phyloP scores from a whole-genome alignment of 2,329 filamentous ascomycete genomes.

The Dactylonectria estremocensis region DNA sequence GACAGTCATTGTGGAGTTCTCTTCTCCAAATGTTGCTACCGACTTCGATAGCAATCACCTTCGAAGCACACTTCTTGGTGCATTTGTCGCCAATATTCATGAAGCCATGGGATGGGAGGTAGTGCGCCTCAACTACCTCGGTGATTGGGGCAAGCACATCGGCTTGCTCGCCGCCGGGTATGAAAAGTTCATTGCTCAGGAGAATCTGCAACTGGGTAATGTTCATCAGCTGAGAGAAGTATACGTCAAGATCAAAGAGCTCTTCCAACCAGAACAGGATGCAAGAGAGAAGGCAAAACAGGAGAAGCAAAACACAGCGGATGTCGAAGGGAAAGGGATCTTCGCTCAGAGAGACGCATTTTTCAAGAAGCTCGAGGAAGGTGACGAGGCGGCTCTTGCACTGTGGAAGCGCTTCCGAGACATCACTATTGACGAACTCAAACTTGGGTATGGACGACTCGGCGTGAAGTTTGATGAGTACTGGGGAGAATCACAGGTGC shows the following conservation, averaged over 20 bases:
- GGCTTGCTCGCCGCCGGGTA: constrained; percentile 75
- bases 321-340: constrained; percentile 51
- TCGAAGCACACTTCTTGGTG: constrained; percentile 82
- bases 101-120: constrained; percentile 78
- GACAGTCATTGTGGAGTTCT: constrained; percentile 78
- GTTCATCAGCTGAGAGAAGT: constrained; percentile 78
- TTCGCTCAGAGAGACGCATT: constrained; percentile 67
- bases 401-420: constrained; percentile 69
- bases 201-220: constrained; percentile 71
- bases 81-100: constrained; percentile 77
- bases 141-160: constrained; percentile 81
- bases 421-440: constrained; percentile 67
- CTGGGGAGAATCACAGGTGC: constrained; percentile 76
- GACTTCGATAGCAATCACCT: constrained; percentile 84
- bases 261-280: constrained; percentile 75
- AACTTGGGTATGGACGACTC: constrained; percentile 66
- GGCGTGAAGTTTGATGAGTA: constrained; percentile 71
- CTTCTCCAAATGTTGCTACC: constrained; percentile 83
- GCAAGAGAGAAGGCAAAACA: constrained; percentile 64
- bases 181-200: constrained; percentile 74
- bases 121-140: constrained; percentile 78
- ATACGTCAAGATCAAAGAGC: constrained; percentile 75
- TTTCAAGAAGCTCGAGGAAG: constrained; percentile 71
- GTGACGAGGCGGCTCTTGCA: constrained; percentile 64
- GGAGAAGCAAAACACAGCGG: constrained; percentile 53